Percentiles rank a stretch among this genome's conserved stretches.
These are phyloP conservation scores for Colletotrichum truncatum DNA, from an alignment of 2,329 filamentous ascomycete genomes.

Conservation along the genomic window DNA sequence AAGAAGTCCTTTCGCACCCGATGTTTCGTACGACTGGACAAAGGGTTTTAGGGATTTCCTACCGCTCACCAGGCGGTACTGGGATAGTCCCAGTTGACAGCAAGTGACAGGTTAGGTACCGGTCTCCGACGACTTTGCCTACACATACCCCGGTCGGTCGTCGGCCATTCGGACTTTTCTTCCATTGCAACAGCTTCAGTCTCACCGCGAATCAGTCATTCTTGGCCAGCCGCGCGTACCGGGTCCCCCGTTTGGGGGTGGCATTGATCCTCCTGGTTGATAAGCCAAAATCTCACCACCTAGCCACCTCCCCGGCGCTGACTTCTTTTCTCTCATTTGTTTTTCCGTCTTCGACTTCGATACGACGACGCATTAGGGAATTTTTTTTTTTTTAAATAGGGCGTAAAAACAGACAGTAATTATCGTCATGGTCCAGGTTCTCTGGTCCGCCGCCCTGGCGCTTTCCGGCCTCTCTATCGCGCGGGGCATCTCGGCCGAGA, in stretches of 20 bases:
- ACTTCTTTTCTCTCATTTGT: background rate
- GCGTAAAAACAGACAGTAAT: background rate
- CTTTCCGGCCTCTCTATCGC: conserved; percentile 12
- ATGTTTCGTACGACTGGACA: background rate
- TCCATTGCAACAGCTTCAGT: conserved; percentile 24
- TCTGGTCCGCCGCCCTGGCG: conserved; percentile 7
- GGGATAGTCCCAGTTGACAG: conserved; percentile 1
- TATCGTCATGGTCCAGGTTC: background rate
- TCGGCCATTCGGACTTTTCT: too few species aligned
- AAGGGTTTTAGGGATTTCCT: background rate
- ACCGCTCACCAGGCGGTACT: background rate
- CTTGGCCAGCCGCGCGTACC: conserved; percentile 8
- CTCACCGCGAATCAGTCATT: conserved; percentile 24
- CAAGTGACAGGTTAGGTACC: background rate
- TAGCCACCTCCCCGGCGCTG: background rate
- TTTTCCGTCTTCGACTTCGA: background rate
- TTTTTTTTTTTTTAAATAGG: background rate
- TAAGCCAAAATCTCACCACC: background rate
- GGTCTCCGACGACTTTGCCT: background rate
- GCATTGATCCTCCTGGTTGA: conserved; percentile 7
- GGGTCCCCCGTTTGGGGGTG: background rate
- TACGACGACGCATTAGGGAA: background rate
- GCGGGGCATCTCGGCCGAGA: conserved; percentile 1
- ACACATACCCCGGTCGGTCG: conserved; percentile 1
- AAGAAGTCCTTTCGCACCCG: background rate